Base-by-base conservation (phyloP, 805 yeast species). In the Phaffomyces thermotolerans region DNA sequence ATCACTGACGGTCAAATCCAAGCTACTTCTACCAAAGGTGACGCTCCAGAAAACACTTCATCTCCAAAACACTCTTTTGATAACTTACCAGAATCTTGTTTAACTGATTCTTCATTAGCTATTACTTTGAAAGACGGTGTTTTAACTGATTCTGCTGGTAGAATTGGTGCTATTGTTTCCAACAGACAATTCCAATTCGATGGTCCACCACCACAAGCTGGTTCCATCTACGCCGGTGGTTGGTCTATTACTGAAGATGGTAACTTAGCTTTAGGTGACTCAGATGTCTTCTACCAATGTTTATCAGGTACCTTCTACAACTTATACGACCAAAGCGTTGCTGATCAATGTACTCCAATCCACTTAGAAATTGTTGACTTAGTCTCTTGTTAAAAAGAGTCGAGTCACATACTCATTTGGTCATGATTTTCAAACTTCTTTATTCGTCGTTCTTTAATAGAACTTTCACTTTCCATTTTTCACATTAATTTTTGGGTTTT, bases 171-270 rank as follows among this genome's bases (percentile, higher is more conserved):
- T 40, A 81, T 83, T 65, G 91, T 83, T 54, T 80, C 89, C 42
- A 83, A 82, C 79, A 73, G 84, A 71, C 91, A 83, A 70, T 83
- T 83, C 76, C 91, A 83, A 70, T 83, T 83, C 58, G 91, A 83
- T 63, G 90, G 90, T 60, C 87, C 88, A 50, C 84, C 86, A 68
- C 89, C 90, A 59, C 91, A 83, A 72, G 86, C 84, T 30, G 85
- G 84, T 65, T 72, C 84, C 46, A 73, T 79, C 60, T 77, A 75
- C 62, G 84, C 86, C 55, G 79, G 75, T 46, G 85, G 86, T 51
- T 79, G 86, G 86, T 63, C 72, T 36, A 59, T 69, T 49, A 63
- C 71, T 44, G 75, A 73, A 51, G 81, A 73, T 18, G 77, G 76
- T 64, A 58, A 65, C 68, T 73, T 82, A 57, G 86, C 86, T 30